A percentile compares a stretch with the other conserved stretches of the same genome.
These are phyloP conservation scores for Firmiana major DNA, from an alignment of 345 rosid genomes.

Conservation along the genomic window DNA sequence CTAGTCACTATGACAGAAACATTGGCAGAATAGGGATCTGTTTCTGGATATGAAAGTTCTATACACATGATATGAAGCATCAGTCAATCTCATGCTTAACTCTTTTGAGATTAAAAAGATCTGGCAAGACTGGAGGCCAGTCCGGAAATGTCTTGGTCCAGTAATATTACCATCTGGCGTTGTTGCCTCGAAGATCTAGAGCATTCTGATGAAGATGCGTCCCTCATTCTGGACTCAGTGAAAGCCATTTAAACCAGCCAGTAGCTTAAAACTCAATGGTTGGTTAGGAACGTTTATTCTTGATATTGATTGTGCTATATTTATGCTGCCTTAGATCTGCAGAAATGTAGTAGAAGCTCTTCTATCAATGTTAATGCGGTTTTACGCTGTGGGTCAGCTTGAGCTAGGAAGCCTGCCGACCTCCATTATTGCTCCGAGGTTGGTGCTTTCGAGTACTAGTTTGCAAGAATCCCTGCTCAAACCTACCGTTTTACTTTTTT, in stretches of 20 bases:
- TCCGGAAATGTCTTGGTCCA: background rate
- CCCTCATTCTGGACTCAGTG: background rate
- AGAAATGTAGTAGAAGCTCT: slow-evolving; percentile 2
- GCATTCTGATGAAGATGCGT: background rate
- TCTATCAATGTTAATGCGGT: background rate
- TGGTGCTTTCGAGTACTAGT: slow-evolving; percentile 3
- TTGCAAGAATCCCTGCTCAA: background rate
- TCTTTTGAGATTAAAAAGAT: background rate
- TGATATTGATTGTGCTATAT: background rate
- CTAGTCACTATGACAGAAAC: background rate
- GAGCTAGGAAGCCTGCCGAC: background rate
- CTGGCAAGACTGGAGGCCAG: background rate
- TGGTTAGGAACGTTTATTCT: background rate
- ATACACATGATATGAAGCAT: background rate
- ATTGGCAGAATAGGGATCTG: background rate
- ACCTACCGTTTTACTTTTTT: background rate
- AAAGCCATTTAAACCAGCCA: background rate
- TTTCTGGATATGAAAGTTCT: background rate
- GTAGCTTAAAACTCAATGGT: background rate
- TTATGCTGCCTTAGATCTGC: background rate
- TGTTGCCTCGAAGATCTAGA: background rate
- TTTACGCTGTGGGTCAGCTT: background rate
- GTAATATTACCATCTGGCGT: background rate
- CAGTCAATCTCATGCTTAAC: background rate
- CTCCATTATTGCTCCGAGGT: slow-evolving; percentile 5